Conservation (phyloP, 257 asterid species). For the Rubia yunnanensis region DNA sequence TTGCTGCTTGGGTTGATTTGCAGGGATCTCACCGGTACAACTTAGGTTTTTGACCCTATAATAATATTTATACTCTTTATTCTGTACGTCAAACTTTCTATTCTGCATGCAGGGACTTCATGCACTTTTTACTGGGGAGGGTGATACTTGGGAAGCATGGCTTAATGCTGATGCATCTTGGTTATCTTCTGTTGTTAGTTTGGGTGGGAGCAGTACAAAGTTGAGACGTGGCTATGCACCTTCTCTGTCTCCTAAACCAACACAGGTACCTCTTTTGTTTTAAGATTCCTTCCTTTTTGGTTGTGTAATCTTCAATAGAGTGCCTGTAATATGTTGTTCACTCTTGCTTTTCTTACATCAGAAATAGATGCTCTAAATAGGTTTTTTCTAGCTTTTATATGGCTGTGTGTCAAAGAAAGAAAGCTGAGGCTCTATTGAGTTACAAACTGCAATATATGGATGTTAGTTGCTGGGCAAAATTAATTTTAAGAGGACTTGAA, state of each 20-base stretch:
- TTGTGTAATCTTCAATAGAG: not conserved
- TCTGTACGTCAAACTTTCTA: not conserved
- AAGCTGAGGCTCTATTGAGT: not conserved
- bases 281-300: not conserved
- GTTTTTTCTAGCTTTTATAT: too few species aligned
- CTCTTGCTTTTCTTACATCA: not conserved
- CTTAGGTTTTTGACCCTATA: constrained; percentile 10
- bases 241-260: constrained; percentile 72
- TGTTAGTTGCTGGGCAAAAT: too few species aligned
- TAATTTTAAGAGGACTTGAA: too few species aligned
- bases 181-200: constrained; percentile 40
- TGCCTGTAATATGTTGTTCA: too few species aligned
- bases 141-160: constrained; percentile 99
- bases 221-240: constrained; percentile 95
- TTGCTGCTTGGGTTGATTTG: constrained; percentile 96
- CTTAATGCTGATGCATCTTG: constrained; percentile 69
- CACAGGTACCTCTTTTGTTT: constrained; percentile 48
- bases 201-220: constrained; percentile 47
- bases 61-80: not conserved
- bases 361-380: not conserved
- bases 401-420: not conserved
- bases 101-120: constrained; percentile 57
- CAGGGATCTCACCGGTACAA: constrained; percentile 85
- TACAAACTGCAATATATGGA: not conserved
- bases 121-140: constrained; percentile 95